A percentile compares a stretch with the other conserved stretches of the same genome.
These are phyloP conservation scores for Mycena chlorophos DNA, from an alignment of 768 basidiomycete genomes.

Conservation along the genomic window DNA sequence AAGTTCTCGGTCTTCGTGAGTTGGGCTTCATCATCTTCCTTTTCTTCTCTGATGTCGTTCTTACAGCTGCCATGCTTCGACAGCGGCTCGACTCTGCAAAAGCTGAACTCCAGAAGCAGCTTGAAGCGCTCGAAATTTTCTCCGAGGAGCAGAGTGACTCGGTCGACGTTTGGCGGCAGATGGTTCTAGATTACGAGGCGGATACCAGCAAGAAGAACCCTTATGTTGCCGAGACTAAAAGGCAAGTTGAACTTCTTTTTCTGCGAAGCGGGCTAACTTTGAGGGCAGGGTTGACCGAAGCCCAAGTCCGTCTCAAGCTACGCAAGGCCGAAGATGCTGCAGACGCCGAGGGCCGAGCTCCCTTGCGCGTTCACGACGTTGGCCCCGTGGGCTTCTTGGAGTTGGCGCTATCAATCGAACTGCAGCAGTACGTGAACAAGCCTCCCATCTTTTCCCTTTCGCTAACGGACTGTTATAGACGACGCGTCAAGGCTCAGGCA, in stretches of 20 bases:
- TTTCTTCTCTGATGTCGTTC: background rate
- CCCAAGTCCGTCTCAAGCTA: background rate
- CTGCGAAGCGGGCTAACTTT: background rate
- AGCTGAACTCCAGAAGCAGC: background rate
- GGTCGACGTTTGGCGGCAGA: background rate
- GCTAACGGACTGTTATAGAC: background rate
- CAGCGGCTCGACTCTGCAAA: conserved; percentile 1
- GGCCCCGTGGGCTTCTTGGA: background rate
- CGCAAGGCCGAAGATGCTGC: background rate
- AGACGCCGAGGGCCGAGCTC: background rate
- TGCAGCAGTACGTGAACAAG: background rate
- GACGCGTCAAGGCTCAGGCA: background rate
- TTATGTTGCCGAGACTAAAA: background rate
- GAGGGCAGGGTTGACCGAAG: background rate
- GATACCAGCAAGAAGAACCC: background rate
- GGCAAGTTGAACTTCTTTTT: background rate
- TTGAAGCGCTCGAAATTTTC: conserved; percentile 6
- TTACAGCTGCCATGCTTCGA: background rate
- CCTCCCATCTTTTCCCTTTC: background rate
- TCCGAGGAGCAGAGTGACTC: background rate
- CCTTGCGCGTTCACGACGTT: background rate
- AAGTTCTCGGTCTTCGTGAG: conserved; percentile 26
- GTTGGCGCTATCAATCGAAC: background rate
- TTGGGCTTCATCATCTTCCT: background rate
- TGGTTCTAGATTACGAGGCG: conserved; percentile 6